These are phyloP conservation scores for Colletotrichum karsti DNA, from an alignment of 2,329 filamentous ascomycete species.

Conservation along the genomic window DNA sequence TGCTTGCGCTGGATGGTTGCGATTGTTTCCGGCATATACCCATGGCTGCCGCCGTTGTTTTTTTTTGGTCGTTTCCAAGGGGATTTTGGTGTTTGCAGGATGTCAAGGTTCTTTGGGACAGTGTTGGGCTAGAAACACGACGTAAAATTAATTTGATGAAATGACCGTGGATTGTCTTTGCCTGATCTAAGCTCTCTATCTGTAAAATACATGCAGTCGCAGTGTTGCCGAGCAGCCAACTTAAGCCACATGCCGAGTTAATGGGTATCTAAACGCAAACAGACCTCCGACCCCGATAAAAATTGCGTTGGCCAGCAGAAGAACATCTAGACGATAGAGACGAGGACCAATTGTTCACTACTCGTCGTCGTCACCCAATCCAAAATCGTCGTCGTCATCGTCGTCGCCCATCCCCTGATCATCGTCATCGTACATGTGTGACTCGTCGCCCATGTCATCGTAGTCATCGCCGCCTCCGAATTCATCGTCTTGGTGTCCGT, in stretches of 20 bases:
- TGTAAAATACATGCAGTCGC: neutral
- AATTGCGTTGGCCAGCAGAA: neutral
- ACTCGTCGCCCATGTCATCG: slow-evolving; percentile 40
- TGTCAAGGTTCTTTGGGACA: neutral
- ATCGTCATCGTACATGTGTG: slow-evolving; percentile 27
- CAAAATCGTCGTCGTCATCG: slow-evolving; percentile 25
- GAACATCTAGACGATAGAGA: neutral
- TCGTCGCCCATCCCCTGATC: slow-evolving; percentile 23
- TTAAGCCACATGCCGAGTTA: neutral
- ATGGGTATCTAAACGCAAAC: slow-evolving; percentile 19
- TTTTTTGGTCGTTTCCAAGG: neutral
- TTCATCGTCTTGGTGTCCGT: slow-evolving; percentile 40
- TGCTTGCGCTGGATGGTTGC: neutral
- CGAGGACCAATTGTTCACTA: neutral
- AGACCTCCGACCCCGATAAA: neutral
- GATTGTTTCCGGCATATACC: slow-evolving; percentile 23
- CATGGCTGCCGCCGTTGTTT: neutral
- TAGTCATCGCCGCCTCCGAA: slow-evolving; percentile 43
- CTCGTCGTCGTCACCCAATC: slow-evolving; percentile 24
- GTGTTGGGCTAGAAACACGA: neutral
- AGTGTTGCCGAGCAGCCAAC: neutral
- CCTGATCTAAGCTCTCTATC: neutral
- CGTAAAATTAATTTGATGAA: neutral
- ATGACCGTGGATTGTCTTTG: neutral
- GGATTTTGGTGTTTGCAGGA: neutral